Evolutionary conservation across 345 rosid species (phyloP), one percentile per base, ranked within the genome.

Genomic region (Syzygium grande): DNA sequence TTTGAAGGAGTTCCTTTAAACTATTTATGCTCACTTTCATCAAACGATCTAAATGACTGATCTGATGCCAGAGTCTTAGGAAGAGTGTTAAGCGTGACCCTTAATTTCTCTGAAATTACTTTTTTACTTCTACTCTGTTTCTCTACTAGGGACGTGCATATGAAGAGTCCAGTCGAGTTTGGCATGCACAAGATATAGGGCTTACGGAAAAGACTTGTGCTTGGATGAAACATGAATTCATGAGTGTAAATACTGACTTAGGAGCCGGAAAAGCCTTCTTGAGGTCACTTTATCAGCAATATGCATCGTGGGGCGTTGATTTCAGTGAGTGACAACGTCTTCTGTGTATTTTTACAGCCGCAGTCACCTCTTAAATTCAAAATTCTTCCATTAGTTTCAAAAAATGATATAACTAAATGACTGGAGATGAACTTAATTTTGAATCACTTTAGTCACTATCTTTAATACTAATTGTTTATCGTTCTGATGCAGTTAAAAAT

Each of bases 291-390:
- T 95, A 96, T 88, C 87, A 89, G 86, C 97, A 94, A 88, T 96
- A 96, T 90, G 95, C 96, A 2, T 97, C 94, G 58, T 97, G 99
- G 99, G 99, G 97, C 6, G 93, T 97, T 27, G 99, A 95, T 94
- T 96, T 97, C 86, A 94, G 98, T 97, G 93, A 95, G 65, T 27
- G 65, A 27, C 6, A n/a, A 59, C 3, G 7, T 27, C 14, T 27
- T 59, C 14, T 59, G 7, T 11, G 8, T 59, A 27, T 27, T 59
- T 54, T 59, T n/a, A 5, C 65, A 27, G 65, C 65, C 29, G 2
- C 15, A 11, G 65, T 59, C 13, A 59, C 65, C 30, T 27, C 65
- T 59, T 59, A 27, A 59, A 10, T 4, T 23, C 27, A 58, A 23
- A 58, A n/a, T 23, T n/a, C 63, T 58, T 58, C 63, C 23, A 23